phyloP scores from a whole-genome alignment of 352 stramenopile species.

The Blastocystis sp. region DNA sequence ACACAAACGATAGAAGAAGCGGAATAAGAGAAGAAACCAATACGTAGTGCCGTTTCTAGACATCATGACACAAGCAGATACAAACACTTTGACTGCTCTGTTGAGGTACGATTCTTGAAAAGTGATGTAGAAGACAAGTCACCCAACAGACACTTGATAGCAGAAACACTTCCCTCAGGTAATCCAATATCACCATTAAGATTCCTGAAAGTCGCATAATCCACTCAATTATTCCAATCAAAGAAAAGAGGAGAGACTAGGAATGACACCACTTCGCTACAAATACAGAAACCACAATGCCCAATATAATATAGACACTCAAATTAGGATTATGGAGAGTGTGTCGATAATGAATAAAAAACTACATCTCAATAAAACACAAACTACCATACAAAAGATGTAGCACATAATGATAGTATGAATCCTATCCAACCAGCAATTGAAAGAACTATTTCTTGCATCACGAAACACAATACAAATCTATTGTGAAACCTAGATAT shows the following conservation, averaged over 20 bases:
- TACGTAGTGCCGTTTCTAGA: not conserved
- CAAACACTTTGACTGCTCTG: not conserved
- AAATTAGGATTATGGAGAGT: not conserved
- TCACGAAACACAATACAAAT: no score
- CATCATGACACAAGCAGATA: not conserved
- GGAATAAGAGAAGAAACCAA: not conserved
- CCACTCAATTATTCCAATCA: not conserved
- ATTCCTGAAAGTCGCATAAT: not conserved
- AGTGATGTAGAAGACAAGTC: slow-evolving; percentile 13
- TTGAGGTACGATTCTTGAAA: not conserved
- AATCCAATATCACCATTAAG: not conserved
- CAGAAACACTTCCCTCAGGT: not conserved
- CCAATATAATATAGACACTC: not conserved
- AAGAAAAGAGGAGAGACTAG: not conserved
- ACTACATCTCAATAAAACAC: not conserved
- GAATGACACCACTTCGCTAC: not conserved
- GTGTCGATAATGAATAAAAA: not conserved
- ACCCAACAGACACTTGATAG: not conserved
- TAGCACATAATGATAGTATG: not conserved
- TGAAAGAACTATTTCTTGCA: no score
- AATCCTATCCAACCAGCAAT: not conserved
- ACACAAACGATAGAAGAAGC: not conserved
- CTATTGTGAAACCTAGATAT: no score
- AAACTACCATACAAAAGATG: not conserved
- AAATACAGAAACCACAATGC: not conserved